Evolutionary conservation across 306 rosid species (phyloP).

Genomic region (Herpetospermum pedunculosum): DNA sequence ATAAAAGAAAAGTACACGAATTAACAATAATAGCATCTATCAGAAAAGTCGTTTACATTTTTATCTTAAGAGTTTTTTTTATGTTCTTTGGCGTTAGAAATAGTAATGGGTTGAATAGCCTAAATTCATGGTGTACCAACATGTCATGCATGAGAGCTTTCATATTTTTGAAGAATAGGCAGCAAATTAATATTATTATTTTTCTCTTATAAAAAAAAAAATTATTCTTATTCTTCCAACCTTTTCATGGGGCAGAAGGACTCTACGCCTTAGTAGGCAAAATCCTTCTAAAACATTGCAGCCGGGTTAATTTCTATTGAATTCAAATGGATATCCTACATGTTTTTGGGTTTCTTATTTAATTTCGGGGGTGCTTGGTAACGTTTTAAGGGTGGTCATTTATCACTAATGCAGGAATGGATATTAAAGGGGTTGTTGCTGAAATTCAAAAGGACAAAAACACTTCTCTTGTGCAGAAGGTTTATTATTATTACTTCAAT

Average conservation of each 20-base stretch:
- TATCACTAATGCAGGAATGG: constrained; percentile 92
- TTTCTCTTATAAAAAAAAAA: no score
- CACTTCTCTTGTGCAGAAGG: constrained; percentile 97
- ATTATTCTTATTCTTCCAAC: constrained; percentile 3
- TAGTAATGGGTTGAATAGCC: neutral
- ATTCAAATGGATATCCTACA: constrained; percentile 2
- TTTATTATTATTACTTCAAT: constrained; percentile 9
- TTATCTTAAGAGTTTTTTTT: neutral
- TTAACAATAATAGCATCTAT: neutral
- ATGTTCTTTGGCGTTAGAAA: neutral
- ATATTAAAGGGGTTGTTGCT: constrained; percentile 99
- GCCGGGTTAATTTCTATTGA: neutral
- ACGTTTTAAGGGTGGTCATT: constrained; percentile 55
- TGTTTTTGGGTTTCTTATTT: constrained; percentile 19
- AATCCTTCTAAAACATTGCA: neutral
- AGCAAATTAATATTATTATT: neutral
- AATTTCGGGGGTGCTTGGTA: constrained; percentile 26
- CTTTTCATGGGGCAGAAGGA: neutral
- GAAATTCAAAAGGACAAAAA: constrained; percentile 86
- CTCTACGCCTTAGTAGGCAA: neutral
- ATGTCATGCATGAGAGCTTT: neutral
- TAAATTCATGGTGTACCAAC: neutral
- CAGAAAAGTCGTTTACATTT: neutral
- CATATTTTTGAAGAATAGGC: neutral
- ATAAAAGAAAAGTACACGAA: neutral